Percentiles rank a stretch among this genome's conserved stretches.
These are phyloP conservation scores for Mucor velutinosus DNA, from an alignment of 371 early-diverging fungal species.

Conservation along the genomic window DNA sequence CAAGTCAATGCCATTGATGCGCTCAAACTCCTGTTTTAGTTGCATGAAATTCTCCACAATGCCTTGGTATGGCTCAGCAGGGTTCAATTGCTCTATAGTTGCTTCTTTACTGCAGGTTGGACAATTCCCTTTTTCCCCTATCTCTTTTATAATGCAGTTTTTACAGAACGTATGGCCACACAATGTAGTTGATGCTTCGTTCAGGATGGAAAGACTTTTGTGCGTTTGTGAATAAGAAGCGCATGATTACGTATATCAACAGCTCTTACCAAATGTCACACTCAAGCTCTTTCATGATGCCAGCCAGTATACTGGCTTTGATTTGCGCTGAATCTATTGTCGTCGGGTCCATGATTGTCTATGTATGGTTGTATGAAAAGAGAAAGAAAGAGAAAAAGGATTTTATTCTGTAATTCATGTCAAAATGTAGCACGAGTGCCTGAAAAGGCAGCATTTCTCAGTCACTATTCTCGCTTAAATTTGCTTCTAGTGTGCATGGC, in stretches of 20 bases:
- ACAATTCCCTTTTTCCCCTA: neutral
- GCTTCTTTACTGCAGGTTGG: conserved; percentile 2
- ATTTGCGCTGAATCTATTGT: neutral
- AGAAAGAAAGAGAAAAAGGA: too few species aligned
- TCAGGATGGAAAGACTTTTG: neutral
- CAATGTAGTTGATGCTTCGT: conserved; percentile 2
- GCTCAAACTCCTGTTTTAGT: conserved; percentile 7
- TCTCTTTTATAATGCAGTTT: neutral
- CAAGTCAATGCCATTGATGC: neutral
- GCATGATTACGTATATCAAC: neutral
- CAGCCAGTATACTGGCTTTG: neutral
- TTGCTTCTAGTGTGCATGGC: conserved; percentile 13
- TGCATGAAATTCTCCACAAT: conserved; percentile 8
- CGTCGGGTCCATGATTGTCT: neutral
- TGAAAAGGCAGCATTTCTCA: neutral
- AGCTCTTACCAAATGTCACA: conserved; percentile 2
- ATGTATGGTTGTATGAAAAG: too few species aligned
- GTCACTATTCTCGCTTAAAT: neutral
- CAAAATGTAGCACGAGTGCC: neutral
- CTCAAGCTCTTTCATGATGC: conserved; percentile 4
- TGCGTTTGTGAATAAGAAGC: neutral
- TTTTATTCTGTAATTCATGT: neutral
- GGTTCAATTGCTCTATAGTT: neutral
- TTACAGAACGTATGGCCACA: conserved; percentile 19
- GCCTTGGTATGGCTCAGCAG: neutral